Percentiles rank a stretch among this genome's conserved stretches.
phyloP scores from a whole-genome alignment of 805 yeast genomes.

The Yamadazyma tumulicola region DNA sequence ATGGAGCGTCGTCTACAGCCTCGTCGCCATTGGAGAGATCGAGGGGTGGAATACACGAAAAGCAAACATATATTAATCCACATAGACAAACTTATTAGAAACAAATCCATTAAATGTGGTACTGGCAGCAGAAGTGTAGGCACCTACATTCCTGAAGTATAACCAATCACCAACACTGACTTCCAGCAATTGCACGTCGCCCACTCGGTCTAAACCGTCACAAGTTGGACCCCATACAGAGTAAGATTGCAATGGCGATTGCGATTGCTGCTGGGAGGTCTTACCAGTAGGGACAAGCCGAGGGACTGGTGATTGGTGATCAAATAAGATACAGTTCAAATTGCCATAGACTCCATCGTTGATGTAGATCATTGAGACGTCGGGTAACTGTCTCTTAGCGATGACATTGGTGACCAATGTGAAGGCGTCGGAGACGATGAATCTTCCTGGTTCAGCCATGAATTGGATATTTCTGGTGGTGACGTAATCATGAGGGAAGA shows the following conservation, averaged over 20 bases:
- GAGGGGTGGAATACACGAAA: too few species aligned
- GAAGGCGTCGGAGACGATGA: constrained; percentile 79
- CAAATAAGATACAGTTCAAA: constrained; percentile 88
- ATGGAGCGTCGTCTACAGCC: too few species aligned
- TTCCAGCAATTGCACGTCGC: constrained; percentile 49
- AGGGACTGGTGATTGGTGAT: constrained; percentile 80
- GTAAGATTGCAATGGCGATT: too few species aligned
- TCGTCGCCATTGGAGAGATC: too few species aligned
- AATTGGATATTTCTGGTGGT: constrained; percentile 35
- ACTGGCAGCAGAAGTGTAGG: constrained; percentile 91
- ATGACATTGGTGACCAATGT: constrained; percentile 81
- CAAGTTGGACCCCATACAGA: constrained; percentile 99
- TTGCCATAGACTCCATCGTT: constrained; percentile 97
- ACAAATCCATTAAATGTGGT: constrained; percentile 89
- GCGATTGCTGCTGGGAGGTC: constrained; percentile 10
- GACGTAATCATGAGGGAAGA: constrained; percentile 49
- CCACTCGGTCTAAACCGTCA: constrained; percentile 89
- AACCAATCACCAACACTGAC: constrained; percentile 89
- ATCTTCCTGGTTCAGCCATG: constrained; percentile 94
- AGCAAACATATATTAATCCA: too few species aligned
- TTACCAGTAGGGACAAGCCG: constrained; percentile 32
- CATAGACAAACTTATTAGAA: constrained; percentile 57
- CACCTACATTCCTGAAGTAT: constrained; percentile 79
- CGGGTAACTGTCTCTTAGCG: constrained; percentile 59
- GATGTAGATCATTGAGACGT: constrained; percentile 74